Base-by-base conservation (phyloP, 148 eudicot genomes). In the Polygonum aviculare region DNA sequence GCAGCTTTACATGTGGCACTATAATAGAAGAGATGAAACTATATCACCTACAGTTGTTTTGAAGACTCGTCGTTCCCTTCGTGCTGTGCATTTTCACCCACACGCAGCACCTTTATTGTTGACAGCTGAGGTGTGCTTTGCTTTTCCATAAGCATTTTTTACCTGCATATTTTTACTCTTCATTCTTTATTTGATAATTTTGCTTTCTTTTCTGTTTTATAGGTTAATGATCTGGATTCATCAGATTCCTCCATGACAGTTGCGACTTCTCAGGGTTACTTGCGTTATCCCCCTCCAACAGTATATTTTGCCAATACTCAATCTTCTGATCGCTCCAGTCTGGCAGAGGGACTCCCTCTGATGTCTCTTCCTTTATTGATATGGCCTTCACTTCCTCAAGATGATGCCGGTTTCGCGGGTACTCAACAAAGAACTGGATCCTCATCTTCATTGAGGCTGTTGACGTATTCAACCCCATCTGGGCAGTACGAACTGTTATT, bases 81-180 rank as follows among this genome's bases (percentile, higher is more conserved):
- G 99, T 74, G 99, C 99, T 71, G 99, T 96, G 80, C 98, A 93
- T 82, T 96, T 96, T 80, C 99, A 93, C 82, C 99, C 99, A 12
- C 97, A 89, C 81, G 98, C 81, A 79, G 99, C 95, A 33, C 99
- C 98, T 22, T 84, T 88, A 84, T 88, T 96, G 69, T 76, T 96
- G 75, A 96, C 99, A 78, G 99, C 99, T 69, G 99, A 96, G 98
- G 99, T 96, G 84, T 59, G 33, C 74, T 72, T 52, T 39, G n/a
- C 22, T 26, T 7, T 18, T 62, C 11, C 8, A 54, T 31, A 45
- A 67, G 54, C 36, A 9, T 8, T 21, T 44, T 44, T 72, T 22
- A 41, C 36, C 19, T 48, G 15, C 54, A 3, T 41, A 18, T 44
- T 41, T 72, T 41, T 21, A 19, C 54, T 18, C 15, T 72, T 19